These are phyloP conservation scores for Claviceps pazoutovae DNA, from an alignment of 2,329 filamentous ascomycete genomes.

Conservation along the genomic window DNA sequence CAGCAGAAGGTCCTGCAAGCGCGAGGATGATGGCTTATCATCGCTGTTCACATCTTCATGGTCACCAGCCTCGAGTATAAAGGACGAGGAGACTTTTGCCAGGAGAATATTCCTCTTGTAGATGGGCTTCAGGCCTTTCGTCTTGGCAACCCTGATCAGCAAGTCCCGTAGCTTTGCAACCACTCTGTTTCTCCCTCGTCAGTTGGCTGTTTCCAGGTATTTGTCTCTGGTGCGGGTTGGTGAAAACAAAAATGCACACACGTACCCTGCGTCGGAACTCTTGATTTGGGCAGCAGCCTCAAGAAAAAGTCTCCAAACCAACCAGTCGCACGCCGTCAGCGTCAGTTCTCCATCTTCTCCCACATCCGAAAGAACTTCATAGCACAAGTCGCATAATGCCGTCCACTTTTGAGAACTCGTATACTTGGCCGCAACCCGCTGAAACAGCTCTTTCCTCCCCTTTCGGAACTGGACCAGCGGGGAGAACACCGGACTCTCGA, in stretches of 20 bases:
- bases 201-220: neutral
- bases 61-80: slow-evolving; percentile 18
- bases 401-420: slow-evolving; percentile 27
- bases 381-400: slow-evolving; percentile 28
- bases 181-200: slow-evolving; percentile 13
- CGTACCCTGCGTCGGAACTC: slow-evolving; percentile 21
- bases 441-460: slow-evolving; percentile 33
- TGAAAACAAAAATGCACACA: neutral
- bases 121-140: slow-evolving; percentile 20
- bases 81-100: slow-evolving; percentile 24
- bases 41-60: slow-evolving; percentile 16
- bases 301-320: slow-evolving; percentile 26
- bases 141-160: slow-evolving; percentile 17
- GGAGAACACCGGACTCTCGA: slow-evolving; percentile 25
- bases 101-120: slow-evolving; percentile 26
- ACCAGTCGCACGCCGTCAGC: slow-evolving; percentile 32
- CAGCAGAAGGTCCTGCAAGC: slow-evolving; percentile 20
- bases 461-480: slow-evolving; percentile 29
- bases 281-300: slow-evolving; percentile 22
- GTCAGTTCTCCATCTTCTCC: slow-evolving; percentile 24
- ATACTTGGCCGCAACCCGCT: slow-evolving; percentile 25
- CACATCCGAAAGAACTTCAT: slow-evolving; percentile 25
- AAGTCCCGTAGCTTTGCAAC: slow-evolving; percentile 15
- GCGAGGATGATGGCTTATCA: slow-evolving; percentile 15
- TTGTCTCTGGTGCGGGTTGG: neutral